Evolutionary conservation across 148 eudicot species (phyloP), one percentile per base, ranked within the genome.

Genomic region (Rhododendron molle): DNA sequence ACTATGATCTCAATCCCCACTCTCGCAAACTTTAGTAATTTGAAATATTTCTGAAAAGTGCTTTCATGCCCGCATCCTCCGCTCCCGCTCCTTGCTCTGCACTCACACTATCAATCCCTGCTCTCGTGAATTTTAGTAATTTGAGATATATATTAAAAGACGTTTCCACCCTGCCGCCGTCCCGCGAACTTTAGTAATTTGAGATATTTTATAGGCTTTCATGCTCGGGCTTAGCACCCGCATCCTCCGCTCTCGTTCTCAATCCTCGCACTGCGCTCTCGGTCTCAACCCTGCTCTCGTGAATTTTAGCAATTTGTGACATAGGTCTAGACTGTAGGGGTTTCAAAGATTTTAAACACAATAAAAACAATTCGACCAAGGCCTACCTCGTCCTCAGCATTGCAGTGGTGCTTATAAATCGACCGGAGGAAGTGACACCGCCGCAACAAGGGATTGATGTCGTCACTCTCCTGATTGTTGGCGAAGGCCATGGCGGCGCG

Each of bases 401-500:
- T 77, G 54, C 47, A 77, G 80, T 77, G 47, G 52, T 77, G 54
- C 80, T 77, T 77, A 43, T 77, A 77, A 18, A 77, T 77, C 0
- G 80, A 43, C 15, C 52, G 80, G 12, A 77, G 50, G 52, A 96
- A 95, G 86, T 91, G 92, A 81, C 89, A 96, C 20, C 94, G 90
- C 86, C 88, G 87, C 44, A 93, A 84, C 93, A 96, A 89, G 10
- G 95, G 98, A 87, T 87, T 85, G 77, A 93, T 92, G 85, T 94
- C 96, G 26, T 85, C 20, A 14, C 20, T 89, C n/a, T 86, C 83
- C 52, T 85, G 89, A 83, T 93, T 85, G 5, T 93, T 93, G 34
- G 96, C 98, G 20, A 96, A 89, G 30, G 91, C 94, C 78, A 94
- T 67, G 12, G 98, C 96, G 6, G 94, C 89, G 0, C 94, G 90